These are phyloP conservation scores for Pinus albicaulis DNA, from an alignment of 75 land plant species.

Conservation along the genomic window DNA sequence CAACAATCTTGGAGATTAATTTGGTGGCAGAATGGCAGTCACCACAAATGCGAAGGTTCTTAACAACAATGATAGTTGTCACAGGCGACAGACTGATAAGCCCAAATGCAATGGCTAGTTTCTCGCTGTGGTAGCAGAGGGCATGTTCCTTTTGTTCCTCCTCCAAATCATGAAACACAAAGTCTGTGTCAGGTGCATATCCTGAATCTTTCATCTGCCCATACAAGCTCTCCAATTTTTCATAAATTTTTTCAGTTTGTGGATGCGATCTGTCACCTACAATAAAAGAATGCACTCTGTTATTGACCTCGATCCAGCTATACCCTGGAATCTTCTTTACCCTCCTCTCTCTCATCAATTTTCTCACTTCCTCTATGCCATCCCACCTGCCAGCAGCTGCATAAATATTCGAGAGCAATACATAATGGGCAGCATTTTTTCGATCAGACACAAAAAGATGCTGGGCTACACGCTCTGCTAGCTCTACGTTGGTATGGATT, in stretches of 20 bases:
- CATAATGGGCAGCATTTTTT: constrained; percentile 1
- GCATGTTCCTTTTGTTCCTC: constrained; percentile 9
- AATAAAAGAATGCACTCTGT: constrained; percentile 14
- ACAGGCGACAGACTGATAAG: constrained; percentile 7
- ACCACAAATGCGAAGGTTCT: constrained; percentile 18
- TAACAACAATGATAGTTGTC: constrained; percentile 2
- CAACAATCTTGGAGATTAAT: constrained; percentile 16
- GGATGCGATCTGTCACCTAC: constrained; percentile 8
- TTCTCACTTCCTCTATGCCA: background rate
- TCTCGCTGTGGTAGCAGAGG: constrained; percentile 14
- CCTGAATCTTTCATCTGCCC: constrained; percentile 7
- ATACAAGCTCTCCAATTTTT: constrained; percentile 14
- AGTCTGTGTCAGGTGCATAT: constrained; percentile 10
- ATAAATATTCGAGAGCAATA: constrained; percentile 1
- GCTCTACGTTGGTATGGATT: constrained; percentile 1
- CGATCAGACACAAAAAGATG: constrained; percentile 1
- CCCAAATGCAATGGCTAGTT: constrained; percentile 20
- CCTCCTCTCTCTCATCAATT: background rate
- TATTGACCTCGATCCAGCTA: constrained; percentile 10
- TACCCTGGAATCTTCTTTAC: constrained; percentile 5
- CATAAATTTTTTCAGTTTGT: constrained; percentile 3
- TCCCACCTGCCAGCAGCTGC: constrained; percentile 6
- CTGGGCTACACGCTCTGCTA: background rate
- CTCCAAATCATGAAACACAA: constrained; percentile 1
- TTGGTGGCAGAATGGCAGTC: constrained; percentile 24